Conservation (phyloP, 2,329 filamentous ascomycete genomes). For the Talaromyces sp. region DNA sequence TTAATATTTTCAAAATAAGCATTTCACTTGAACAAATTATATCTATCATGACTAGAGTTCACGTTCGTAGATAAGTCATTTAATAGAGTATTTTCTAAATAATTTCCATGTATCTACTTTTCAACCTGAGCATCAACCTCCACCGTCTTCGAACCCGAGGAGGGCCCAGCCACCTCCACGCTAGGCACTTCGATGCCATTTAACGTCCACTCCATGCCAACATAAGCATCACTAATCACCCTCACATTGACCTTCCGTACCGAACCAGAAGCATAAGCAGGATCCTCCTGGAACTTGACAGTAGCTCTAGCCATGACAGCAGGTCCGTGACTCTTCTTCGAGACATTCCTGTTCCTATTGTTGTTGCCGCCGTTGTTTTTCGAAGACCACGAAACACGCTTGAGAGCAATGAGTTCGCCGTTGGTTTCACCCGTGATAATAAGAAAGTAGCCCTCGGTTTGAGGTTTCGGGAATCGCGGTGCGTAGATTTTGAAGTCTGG, state of each 20-base stretch:
- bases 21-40: background rate
- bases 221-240: slow-evolving; percentile 83
- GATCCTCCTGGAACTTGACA: slow-evolving; percentile 32
- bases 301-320: slow-evolving; percentile 20
- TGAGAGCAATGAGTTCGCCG: slow-evolving; percentile 80
- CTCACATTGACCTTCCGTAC: slow-evolving; percentile 62
- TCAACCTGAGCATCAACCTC: slow-evolving; percentile 5
- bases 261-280: slow-evolving; percentile 26
- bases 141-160: slow-evolving; percentile 6
- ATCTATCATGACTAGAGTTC: background rate
- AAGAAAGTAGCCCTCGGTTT: slow-evolving; percentile 91
- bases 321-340: slow-evolving; percentile 6
- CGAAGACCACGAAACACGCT: slow-evolving; percentile 71
- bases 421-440: slow-evolving; percentile 55
- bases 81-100: background rate
- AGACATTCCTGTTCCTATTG: background rate
- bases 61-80: background rate
- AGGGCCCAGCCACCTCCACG: background rate
- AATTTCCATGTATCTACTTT: background rate
- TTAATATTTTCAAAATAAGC: background rate
- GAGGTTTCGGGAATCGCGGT: slow-evolving; percentile 86
- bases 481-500: slow-evolving; percentile 74
- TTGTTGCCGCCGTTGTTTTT: slow-evolving; percentile 15
- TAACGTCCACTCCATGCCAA: slow-evolving; percentile 65
- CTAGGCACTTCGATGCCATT: slow-evolving; percentile 47